Evolutionary conservation across 495 filamentous ascomycete genomes (phyloP).

Genomic region (Aspergillus haitiensis): DNA sequence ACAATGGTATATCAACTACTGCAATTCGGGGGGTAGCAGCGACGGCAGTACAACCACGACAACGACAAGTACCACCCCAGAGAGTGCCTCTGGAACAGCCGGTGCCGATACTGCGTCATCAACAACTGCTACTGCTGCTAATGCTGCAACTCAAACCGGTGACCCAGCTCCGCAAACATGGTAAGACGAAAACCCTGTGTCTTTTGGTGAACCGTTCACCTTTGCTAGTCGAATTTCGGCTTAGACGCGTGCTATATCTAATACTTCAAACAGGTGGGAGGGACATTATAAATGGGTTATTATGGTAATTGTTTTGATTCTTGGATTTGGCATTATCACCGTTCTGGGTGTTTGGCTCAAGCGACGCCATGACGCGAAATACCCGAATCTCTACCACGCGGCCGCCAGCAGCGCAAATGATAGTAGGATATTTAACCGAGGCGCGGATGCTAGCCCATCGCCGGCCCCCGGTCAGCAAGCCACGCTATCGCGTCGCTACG

Average conservation of each 20-base stretch:
- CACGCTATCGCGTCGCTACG: conserved; percentile 17
- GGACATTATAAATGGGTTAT: conserved; percentile 55
- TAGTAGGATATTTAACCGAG: conserved; percentile 24
- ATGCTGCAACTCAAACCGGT: not conserved
- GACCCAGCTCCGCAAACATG: conserved; percentile 12
- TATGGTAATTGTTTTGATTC: conserved; percentile 52
- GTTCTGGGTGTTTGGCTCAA: conserved; percentile 45
- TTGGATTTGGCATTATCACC: conserved; percentile 46
- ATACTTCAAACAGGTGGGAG: conserved; percentile 41
- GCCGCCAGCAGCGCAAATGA: conserved; percentile 23
- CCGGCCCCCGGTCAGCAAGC: conserved; percentile 15
- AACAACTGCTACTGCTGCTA: not conserved
- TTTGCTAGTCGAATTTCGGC: no score
- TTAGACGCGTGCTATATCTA: conserved; percentile 2
- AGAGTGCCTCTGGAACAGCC: not conserved
- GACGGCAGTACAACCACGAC: conserved; percentile 21
- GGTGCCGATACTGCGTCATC: not conserved
- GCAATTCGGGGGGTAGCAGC: conserved; percentile 31
- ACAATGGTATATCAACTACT: conserved; percentile 52
- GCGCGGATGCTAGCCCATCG: conserved; percentile 21
- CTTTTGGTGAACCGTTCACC: not conserved
- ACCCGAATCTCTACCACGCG: conserved; percentile 40
- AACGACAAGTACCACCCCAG: conserved; percentile 19
- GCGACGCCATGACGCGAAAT: conserved; percentile 48
- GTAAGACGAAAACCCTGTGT: not conserved